phyloP scores from a whole-genome alignment of 805 yeast genomes.

The Clavispora santaluciae region DNA sequence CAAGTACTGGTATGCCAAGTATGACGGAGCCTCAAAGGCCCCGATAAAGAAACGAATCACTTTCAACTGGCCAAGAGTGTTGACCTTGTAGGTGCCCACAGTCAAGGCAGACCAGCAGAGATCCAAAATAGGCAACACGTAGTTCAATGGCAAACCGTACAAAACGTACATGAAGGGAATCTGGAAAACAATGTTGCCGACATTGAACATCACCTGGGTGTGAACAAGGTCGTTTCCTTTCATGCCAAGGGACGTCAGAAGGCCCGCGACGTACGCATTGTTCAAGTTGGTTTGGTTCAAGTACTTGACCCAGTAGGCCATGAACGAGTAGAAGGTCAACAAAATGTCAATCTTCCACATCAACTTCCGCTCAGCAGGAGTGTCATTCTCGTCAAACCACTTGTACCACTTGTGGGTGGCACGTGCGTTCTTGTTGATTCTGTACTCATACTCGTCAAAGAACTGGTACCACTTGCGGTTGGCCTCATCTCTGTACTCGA shows the following conservation, averaged over 20 bases:
- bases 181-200: constrained; percentile 23
- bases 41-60: constrained; percentile 24
- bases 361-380: constrained; percentile 26
- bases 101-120: constrained; percentile 22
- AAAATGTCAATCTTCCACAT: constrained; percentile 26
- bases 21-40: constrained; percentile 23
- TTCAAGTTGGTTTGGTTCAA: constrained; percentile 21
- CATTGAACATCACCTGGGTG: constrained; percentile 21
- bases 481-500: constrained; percentile 51
- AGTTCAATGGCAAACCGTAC: constrained; percentile 20
- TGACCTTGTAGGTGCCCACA: constrained; percentile 16
- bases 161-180: constrained; percentile 22
- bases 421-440: constrained; percentile 15
- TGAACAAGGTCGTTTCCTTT: constrained; percentile 25
- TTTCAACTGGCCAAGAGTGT: constrained; percentile 17
- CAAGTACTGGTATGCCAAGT: constrained; percentile 23
- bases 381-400: constrained; percentile 25
- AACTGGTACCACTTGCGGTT: constrained; percentile 46
- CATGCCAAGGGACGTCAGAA: constrained; percentile 21
- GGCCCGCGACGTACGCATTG: constrained; percentile 25
- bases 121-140: constrained; percentile 18
- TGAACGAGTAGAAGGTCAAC: constrained; percentile 22
- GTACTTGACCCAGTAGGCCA: constrained; percentile 31
- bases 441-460: constrained; percentile 34
- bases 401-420: constrained; percentile 21